phyloP scores from a whole-genome alignment of 495 filamentous ascomycete genomes.

The Annulohypoxylon moriforme region DNA sequence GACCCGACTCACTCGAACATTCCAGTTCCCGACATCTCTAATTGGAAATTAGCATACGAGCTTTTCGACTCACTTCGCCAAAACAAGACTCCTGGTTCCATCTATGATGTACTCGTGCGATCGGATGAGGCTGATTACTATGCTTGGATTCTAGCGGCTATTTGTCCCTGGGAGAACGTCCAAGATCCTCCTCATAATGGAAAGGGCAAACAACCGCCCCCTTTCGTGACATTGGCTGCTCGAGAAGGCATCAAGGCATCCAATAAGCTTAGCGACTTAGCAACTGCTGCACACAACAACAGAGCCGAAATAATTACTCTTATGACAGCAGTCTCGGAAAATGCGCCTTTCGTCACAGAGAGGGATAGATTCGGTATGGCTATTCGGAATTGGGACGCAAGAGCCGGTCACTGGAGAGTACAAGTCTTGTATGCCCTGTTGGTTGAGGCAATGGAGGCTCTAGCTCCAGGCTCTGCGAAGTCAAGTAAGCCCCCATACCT shows the following conservation, averaged over 20 bases:
- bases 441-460: constrained; percentile 66
- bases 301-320: constrained; percentile 67
- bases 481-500: constrained; percentile 18
- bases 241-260: constrained; percentile 83
- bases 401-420: constrained; percentile 74
- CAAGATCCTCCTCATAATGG: constrained; percentile 54
- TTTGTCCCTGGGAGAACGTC: constrained; percentile 79
- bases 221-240: constrained; percentile 65
- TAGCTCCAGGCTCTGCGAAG: constrained; percentile 13
- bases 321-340: constrained; percentile 61
- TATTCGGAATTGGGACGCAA: constrained; percentile 77
- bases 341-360: constrained; percentile 48
- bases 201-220: constrained; percentile 58
- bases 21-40: constrained; percentile 50
- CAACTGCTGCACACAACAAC: constrained; percentile 72
- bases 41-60: constrained; percentile 65
- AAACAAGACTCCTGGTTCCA: constrained; percentile 60
- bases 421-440: constrained; percentile 78
- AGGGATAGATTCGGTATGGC: constrained; percentile 73
- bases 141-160: constrained; percentile 79
- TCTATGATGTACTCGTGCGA: constrained; percentile 66
- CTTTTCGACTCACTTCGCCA: constrained; percentile 57
- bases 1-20: constrained; percentile 62
- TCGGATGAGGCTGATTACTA: constrained; percentile 70
- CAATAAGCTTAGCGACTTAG: constrained; percentile 74